Evolutionary conservation across 495 filamentous ascomycete species (phyloP), one percentile per base, ranked within the genome.

Genomic region (Paragyromitra xinjiangensis): DNA sequence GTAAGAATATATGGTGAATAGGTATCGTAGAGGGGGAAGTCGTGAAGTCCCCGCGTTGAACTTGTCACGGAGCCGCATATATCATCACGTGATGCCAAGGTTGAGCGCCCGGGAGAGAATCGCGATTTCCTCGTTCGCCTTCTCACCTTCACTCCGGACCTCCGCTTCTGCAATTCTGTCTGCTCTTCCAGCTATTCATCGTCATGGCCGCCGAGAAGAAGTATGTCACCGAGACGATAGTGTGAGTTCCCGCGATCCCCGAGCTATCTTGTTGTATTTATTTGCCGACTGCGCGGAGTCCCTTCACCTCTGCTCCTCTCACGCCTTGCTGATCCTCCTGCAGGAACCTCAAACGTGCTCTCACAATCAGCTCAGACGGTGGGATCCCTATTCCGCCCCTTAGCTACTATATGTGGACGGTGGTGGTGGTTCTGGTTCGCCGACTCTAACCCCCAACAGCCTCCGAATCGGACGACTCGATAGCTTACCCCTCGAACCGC

Each of bases 401-500:
- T 1, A 29, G 2, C 14, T 9, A 22, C 26, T 11, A 26, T 11
- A 19, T 26, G 53, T 12, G 53, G 24, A 14, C 12, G 26, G 5
- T 6, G 26, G 12, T 7, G 56, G 26, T n/a, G 26, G 9, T 5
- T 7, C 16, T 53, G 50, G 14, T n/a, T 7, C 2, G 1, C 12
- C 56, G 3, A 22, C 66, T 48, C 71, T 70, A 9, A 62, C 61
- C 42, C 61, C 40, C 71, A 74, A 40, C 81, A 97, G 94, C 92
- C 62, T 92, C 92, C 56, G 94, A 95, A 81, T 93, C 93, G 24
- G 95, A 98, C 83, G 92, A 93, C 77, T 88, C 90, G 55, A 92
- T 95, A 80, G 88, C 89, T 53, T 88, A 90, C 82, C 89, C 89
- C 65, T 94, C 92, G 7, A 98, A 97, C 84, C 92, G 95, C 80